These are phyloP conservation scores for Venturia nashicola DNA, from an alignment of 2,329 filamentous ascomycete genomes.

Conservation along the genomic window DNA sequence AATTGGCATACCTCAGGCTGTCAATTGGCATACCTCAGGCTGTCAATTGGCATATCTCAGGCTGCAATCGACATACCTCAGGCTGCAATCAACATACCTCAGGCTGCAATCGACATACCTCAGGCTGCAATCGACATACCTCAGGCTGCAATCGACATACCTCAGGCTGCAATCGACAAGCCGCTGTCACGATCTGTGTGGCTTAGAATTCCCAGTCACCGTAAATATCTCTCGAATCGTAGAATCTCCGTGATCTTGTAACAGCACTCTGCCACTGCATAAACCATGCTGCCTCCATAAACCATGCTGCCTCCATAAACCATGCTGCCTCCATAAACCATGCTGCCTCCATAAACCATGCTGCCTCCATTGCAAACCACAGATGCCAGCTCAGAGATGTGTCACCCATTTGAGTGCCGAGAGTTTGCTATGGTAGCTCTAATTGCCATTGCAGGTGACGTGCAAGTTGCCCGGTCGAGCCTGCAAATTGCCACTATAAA, in stretches of 20 bases:
- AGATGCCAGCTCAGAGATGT: background rate
- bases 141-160: too few relatives aligned
- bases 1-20: too few relatives aligned
- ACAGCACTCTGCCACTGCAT: background rate
- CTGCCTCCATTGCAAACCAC: background rate
- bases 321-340: background rate
- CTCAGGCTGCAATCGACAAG: background rate
- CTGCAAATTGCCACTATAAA: background rate
- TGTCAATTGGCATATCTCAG: too few relatives aligned
- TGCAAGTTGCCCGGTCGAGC: background rate
- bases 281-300: too few relatives aligned
- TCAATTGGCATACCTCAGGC: too few relatives aligned
- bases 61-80: too few relatives aligned
- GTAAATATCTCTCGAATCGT: background rate
- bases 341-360: background rate
- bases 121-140: too few relatives aligned
- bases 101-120: too few relatives aligned
- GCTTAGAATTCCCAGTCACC: too few relatives aligned
- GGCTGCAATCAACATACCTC: too few relatives aligned
- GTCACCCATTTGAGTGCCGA: background rate
- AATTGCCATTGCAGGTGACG: background rate
- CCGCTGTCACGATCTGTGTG: background rate
- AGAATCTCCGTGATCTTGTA: background rate
- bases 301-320: background rate
- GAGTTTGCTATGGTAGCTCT: background rate